Evolutionary conservation across 192 early-diverging fungal species (phyloP), one percentile per base, ranked within the genome.

Genomic region (Coemansia sp.): DNA sequence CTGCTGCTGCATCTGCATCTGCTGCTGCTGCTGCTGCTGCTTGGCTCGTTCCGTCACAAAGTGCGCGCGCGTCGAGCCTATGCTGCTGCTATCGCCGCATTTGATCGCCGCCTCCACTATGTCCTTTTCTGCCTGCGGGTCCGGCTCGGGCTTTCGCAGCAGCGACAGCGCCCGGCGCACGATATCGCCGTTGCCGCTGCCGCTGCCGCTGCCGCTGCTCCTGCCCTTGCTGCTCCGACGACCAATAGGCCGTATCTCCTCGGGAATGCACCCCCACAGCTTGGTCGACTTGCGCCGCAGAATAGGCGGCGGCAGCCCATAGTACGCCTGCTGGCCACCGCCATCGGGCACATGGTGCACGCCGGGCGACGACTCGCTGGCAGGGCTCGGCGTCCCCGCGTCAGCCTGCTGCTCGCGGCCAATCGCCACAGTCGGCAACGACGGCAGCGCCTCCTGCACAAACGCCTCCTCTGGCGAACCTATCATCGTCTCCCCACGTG

Each of bases 211-310:
- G n/a, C 57, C 10, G 11, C 16, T 42, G 39, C 39, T 1, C n/a
- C n/a, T n/a, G n/a, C n/a, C n/a, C n/a, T n/a, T n/a, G 8, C 39
- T 18, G 39, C 55, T 6, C 29, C 22, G 36, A 35, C 30, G 13
- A 14, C 48, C n/a, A n/a, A 14, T 32, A 13, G 78, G 82, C 13
- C 63, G 68, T 53, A 83, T 74, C 58, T 83, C 82, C 35, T 74
- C 71, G 1, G 75, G 74, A 58, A 69, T 68, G 58, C 68, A 69
- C 4, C 78, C 78, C 82, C 82, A 83, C 53, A 83, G 55, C 57
- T 71, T 75, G 16, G 82, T 83, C 20, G 82, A 83, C 42, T 75
- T 71, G 61, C 82, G 82, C 20, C 82, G 74, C 30, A 81, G 67
- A n/a, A 83, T 47, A 4, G 65, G 67, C 35, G 69, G 42, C 13